phyloP scores from a whole-genome alignment of 805 yeast species.

The Starmerella potacharoeniae region DNA sequence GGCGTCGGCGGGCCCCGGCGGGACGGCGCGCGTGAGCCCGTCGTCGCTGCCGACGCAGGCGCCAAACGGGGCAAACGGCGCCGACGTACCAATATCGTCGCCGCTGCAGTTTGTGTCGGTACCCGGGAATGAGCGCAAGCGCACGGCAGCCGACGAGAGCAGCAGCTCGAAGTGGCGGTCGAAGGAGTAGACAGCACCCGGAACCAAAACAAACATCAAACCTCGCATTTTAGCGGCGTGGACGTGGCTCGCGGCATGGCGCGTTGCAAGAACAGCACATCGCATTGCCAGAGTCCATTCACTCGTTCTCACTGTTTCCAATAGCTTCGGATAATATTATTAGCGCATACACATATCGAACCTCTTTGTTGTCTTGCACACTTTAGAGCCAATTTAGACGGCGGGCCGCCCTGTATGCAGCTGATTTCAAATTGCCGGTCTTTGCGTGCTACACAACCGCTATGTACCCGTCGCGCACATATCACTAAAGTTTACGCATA shows the following conservation, averaged over 20 bases:
- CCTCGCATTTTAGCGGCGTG: neutral
- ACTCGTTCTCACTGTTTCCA: neutral
- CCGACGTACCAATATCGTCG: neutral
- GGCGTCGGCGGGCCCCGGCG: constrained; percentile 10
- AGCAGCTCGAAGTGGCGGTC: neutral
- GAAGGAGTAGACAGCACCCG: neutral
- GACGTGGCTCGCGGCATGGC: no score
- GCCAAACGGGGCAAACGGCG: neutral
- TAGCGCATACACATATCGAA: no score
- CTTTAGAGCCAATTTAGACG: no score
- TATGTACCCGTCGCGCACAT: no score
- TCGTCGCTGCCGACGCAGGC: neutral
- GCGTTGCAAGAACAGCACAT: no score
- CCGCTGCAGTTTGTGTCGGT: neutral
- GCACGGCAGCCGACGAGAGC: neutral
- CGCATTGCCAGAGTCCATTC: no score
- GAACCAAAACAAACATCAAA: no score
- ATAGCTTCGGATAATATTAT: neutral
- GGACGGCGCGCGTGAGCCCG: constrained; percentile 7
- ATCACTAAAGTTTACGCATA: no score
- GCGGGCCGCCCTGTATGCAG: no score
- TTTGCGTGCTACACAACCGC: no score
- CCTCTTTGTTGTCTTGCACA: no score
- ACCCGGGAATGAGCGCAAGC: neutral
- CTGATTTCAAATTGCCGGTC: no score